Conservation (phyloP, 1,139 yeast genomes). For the Candida frijolesensis region DNA sequence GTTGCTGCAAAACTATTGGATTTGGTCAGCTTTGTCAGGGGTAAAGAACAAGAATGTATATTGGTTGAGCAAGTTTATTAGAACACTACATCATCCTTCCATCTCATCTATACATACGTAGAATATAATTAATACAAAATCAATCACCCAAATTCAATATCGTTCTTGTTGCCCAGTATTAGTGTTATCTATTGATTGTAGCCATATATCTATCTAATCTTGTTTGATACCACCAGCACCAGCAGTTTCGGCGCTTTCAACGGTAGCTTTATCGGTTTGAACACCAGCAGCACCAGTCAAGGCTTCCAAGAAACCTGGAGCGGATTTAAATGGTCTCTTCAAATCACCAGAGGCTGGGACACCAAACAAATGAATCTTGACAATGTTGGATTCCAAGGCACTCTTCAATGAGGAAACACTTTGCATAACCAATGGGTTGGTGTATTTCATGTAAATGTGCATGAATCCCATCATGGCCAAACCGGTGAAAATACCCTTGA, state of each 20-base stretch:
- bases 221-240: conserved; percentile 92
- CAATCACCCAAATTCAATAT: not conserved
- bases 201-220: conserved; percentile 50
- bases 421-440: conserved; percentile 97
- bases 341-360: conserved; percentile 85
- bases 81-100: not conserved
- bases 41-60: conserved; percentile 61
- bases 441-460: conserved; percentile 97
- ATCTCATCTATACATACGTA: not conserved
- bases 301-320: conserved; percentile 75
- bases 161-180: not conserved
- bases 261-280: conserved; percentile 83
- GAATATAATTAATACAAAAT: not conserved
- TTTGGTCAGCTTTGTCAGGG: conserved; percentile 58
- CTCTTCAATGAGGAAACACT: conserved; percentile 86
- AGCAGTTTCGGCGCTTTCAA: conserved; percentile 81
- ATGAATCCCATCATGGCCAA: conserved; percentile 98
- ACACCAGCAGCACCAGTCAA: conserved; percentile 61
- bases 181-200: not conserved
- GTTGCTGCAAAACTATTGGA: conserved; percentile 64
- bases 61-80: conserved; percentile 34
- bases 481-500: conserved; percentile 84
- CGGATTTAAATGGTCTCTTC: conserved; percentile 95
- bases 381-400: conserved; percentile 89
- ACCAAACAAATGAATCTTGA: conserved; percentile 87